Evolutionary conservation across 2,329 filamentous ascomycete species (phyloP).

Genomic region (Chalaropsis ovoidea): DNA sequence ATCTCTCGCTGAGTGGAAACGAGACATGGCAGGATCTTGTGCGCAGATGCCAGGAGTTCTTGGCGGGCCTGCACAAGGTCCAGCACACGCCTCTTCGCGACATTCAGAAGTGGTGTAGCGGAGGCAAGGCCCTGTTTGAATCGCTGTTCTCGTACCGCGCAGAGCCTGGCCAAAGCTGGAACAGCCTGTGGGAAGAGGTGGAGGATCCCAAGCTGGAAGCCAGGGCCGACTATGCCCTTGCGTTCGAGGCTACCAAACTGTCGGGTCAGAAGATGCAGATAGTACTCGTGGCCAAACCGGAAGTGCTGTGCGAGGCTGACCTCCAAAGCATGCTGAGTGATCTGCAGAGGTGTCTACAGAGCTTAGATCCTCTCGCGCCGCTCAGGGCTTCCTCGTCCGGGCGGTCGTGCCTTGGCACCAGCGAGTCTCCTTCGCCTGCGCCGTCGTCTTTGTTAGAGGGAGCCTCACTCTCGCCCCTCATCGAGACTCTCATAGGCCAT

Average conservation of each 20-base stretch:
- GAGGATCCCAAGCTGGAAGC: conserved; percentile 38
- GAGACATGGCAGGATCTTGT: conserved; percentile 51
- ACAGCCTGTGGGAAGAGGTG: conserved; percentile 43
- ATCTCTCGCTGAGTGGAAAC: conserved; percentile 34
- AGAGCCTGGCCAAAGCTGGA: conserved; percentile 31
- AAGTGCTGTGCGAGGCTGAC: conserved; percentile 27
- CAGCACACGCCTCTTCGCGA: conserved; percentile 71
- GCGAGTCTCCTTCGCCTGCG: neutral
- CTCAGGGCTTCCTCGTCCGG: neutral
- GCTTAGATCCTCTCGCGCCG: neutral
- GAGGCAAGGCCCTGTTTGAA: conserved; percentile 58
- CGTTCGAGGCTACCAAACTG: conserved; percentile 59
- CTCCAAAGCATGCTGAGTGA: neutral
- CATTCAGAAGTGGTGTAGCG: conserved; percentile 67
- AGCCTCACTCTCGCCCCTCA: neutral
- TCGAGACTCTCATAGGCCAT: neutral
- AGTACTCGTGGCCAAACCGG: conserved; percentile 49
- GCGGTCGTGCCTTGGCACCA: neutral
- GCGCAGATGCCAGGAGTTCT: conserved; percentile 58
- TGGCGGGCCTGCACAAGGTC: conserved; percentile 55
- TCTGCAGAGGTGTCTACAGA: neutral
- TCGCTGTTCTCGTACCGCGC: conserved; percentile 73
- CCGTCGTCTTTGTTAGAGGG: neutral
- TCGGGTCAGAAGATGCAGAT: conserved; percentile 41
- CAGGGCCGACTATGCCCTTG: conserved; percentile 58